phyloP scores from a whole-genome alignment of 305 asterid species.

The Solanum hybrid region DNA sequence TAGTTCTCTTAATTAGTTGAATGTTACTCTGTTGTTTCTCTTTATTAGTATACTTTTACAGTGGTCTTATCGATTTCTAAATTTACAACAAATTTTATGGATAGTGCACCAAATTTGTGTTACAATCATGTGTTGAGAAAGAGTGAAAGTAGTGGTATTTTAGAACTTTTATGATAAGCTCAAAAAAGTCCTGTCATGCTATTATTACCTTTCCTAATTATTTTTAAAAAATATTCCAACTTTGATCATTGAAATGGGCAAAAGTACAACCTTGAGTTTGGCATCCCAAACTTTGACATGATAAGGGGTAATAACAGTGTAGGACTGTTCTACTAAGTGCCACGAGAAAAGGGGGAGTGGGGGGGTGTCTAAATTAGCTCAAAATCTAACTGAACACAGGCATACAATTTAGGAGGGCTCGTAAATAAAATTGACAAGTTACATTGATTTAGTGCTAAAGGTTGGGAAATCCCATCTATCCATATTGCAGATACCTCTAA shows the following conservation, averaged over 20 bases:
- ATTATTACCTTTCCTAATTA: not conserved
- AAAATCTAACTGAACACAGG: not conserved
- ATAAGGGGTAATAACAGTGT: not conserved
- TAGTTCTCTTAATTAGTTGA: not conserved
- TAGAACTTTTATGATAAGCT: not conserved
- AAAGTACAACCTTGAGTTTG: not conserved
- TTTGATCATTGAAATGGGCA: not conserved
- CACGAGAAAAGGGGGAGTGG: not conserved
- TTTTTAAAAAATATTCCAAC: not conserved
- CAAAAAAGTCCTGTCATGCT: not conserved
- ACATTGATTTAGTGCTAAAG: not conserved
- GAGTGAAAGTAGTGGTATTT: not conserved
- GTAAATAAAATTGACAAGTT: not conserved
- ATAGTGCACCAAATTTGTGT: not conserved
- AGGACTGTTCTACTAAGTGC: not conserved
- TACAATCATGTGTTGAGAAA: not conserved
- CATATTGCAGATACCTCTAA: not conserved
- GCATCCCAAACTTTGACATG: not conserved
- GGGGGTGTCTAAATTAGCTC: not conserved
- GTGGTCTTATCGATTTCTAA: not conserved
- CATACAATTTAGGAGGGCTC: not conserved
- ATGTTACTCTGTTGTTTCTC: not conserved
- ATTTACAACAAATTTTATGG: not conserved
- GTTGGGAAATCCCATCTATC: not conserved
- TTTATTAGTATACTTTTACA: not conserved